Base-by-base conservation (phyloP, 1,284 basidiomycete genomes). In the Microbotryum lychnidis-dioicae region DNA sequence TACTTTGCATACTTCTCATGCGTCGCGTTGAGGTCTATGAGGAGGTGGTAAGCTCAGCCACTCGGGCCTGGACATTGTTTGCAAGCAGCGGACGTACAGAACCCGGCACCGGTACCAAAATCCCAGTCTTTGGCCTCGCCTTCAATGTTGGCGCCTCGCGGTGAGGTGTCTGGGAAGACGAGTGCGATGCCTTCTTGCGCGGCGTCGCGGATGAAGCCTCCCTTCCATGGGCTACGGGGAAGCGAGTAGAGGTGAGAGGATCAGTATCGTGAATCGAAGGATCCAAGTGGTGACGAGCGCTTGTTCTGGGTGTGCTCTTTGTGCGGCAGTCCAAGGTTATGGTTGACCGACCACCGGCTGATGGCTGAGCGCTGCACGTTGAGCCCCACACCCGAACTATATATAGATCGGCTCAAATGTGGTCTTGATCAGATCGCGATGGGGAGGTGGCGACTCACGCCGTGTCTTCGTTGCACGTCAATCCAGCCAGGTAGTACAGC, bases 381-480 rank as follows among this genome's bases (percentile, higher is more conserved):
- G 37, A 42, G 37, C 37, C 37, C 37, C 37, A 42, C 37, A 42
- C 37, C 33, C 42, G 31, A 25, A 25, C 25, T 25, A 5, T 10
- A 18, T 29, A n/a, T 23, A 31, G 20, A 18, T 51, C 25, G 31
- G 27, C 16, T 31, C 2, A 12, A 12, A 12, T 21, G 47, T 31
- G 23, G 27, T 10, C n/a, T 1, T 3, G n/a, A 12, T 3, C 3
- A 8, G 12, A 47, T 4, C 6, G 6, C 9, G 8, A 31, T 9
- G 2, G 18, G 1, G 14, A 45, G 8, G 20, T 16, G 20, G 27
- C 21, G 16, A 70, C 81, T 62, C 71, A 87, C 87, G 85, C 94
- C 63, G 90, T 97, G 75, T 97, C 94, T 75, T 97, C 96, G 18
- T 85, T 97, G 77, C 96, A 98, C 1, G 90, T 92, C 60, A 99